These are phyloP conservation scores for Zalerion maritima DNA, from an alignment of 495 filamentous ascomycete species.

Conservation along the genomic window DNA sequence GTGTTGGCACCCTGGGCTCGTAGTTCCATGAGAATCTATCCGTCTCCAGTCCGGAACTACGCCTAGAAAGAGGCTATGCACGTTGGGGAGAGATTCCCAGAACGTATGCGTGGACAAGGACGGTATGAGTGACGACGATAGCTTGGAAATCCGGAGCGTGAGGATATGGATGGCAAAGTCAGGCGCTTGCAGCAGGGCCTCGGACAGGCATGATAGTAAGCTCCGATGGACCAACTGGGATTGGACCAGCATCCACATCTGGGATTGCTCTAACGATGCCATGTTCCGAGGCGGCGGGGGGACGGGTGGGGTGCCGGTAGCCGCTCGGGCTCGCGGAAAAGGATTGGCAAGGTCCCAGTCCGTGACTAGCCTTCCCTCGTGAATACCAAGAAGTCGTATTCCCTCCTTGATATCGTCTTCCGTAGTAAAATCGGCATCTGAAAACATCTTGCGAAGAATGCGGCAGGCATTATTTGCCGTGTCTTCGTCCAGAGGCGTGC, in stretches of 20 bases:
- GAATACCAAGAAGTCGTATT: no score
- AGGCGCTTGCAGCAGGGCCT: constrained; percentile 22
- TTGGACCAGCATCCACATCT: constrained; percentile 43
- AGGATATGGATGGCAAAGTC: constrained; percentile 27
- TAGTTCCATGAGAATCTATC: constrained; percentile 25
- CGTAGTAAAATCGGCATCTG: no score
- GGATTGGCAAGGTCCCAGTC: no score
- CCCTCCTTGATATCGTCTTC: no score
- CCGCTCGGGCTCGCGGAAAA: constrained; percentile 1
- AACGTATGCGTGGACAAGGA: constrained; percentile 31
- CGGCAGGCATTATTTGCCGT: no score
- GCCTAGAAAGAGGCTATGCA: constrained; percentile 28
- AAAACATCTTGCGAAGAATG: no score
- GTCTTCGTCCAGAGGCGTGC: neutral
- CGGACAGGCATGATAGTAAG: constrained; percentile 38
- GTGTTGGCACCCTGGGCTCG: constrained; percentile 20
- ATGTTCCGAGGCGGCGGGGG: neutral
- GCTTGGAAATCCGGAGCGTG: constrained; percentile 33
- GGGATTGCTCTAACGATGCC: constrained; percentile 14
- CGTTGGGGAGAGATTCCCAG: constrained; percentile 31
- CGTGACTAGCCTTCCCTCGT: no score
- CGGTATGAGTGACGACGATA: constrained; percentile 33
- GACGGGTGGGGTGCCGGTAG: constrained; percentile 5
- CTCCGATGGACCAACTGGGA: constrained; percentile 43
- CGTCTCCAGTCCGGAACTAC: constrained; percentile 41